Percentiles rank a stretch among this genome's conserved stretches.
Evolutionary conservation across 2,329 filamentous ascomycete species (phyloP).

Genomic region (Coniosporium tulheliwenetii): DNA sequence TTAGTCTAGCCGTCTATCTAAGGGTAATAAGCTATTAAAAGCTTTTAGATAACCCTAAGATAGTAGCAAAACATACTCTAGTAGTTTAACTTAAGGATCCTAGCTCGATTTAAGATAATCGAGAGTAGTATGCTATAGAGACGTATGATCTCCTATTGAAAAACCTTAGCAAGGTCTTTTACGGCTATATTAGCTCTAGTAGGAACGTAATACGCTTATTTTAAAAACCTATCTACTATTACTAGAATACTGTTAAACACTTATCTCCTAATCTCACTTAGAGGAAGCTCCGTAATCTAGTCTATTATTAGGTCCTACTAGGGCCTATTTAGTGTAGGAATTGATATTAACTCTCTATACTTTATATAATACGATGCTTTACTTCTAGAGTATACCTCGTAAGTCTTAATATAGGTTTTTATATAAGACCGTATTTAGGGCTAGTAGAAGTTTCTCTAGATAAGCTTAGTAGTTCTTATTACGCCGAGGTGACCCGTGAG

Average conservation of each 20-base stretch:
- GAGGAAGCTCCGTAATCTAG: too few species aligned
- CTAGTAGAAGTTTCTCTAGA: not conserved
- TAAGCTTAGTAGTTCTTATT: not conserved
- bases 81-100: too few species aligned
- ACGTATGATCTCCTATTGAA: not conserved
- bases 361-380: not conserved
- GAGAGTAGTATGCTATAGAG: not conserved
- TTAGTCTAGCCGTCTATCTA: constrained; percentile 6
- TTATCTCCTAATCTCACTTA: not conserved
- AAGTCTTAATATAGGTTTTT: not conserved
- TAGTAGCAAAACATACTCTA: constrained; percentile 3
- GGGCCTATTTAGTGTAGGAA: not conserved
- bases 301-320: not conserved
- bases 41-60: constrained; percentile 1
- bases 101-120: too few species aligned
- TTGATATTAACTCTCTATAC: not conserved
- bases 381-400: too few species aligned
- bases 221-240: not conserved
- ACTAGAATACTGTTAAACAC: not conserved
- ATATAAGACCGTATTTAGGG: not conserved
- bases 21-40: constrained; percentile 5
- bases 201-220: not conserved
- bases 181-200: not conserved
- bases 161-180: not conserved
- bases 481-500: not conserved